phyloP scores from a whole-genome alignment of 2,329 filamentous ascomycete species.

The Sarocladium brachiariae region DNA sequence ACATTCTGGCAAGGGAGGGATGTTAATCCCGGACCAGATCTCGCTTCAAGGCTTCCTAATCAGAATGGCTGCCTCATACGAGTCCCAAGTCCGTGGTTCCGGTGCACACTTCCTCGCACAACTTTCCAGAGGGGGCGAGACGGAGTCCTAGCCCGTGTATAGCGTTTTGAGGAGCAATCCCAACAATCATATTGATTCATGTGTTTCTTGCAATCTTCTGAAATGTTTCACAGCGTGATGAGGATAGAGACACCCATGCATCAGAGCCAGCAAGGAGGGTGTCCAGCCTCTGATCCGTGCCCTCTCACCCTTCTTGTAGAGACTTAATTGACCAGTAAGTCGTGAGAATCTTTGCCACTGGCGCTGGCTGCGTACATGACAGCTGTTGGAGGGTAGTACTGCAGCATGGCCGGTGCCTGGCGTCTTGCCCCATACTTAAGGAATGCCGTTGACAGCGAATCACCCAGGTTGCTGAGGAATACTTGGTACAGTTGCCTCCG shows the following conservation, averaged over 20 bases:
- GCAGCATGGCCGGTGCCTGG: constrained; percentile 1
- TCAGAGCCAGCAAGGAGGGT: not conserved
- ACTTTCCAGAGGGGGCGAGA: not conserved
- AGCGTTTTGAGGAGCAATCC: not conserved
- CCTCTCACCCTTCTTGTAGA: not conserved
- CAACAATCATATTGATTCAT: not conserved
- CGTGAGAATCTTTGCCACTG: not conserved
- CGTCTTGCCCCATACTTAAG: not conserved
- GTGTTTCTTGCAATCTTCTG: too few relatives aligned
- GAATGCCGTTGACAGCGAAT: not conserved
- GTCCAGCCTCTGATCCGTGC: not conserved
- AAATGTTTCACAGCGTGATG: not conserved
- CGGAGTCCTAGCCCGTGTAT: not conserved
- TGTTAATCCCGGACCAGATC: not conserved
- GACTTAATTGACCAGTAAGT: not conserved
- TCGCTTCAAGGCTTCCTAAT: not conserved
- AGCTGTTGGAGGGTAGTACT: constrained; percentile 2
- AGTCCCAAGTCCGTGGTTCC: constrained; percentile 6
- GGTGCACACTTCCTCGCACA: constrained; percentile 2
- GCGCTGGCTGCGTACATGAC: not conserved
- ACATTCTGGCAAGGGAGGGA: not conserved
- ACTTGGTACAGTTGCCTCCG: not conserved
- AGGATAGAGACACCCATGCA: not conserved
- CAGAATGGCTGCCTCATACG: not conserved
- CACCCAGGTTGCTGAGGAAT: not conserved